Conservation (phyloP, 2,329 filamentous ascomycete genomes). For the Emmonsia crescens region DNA sequence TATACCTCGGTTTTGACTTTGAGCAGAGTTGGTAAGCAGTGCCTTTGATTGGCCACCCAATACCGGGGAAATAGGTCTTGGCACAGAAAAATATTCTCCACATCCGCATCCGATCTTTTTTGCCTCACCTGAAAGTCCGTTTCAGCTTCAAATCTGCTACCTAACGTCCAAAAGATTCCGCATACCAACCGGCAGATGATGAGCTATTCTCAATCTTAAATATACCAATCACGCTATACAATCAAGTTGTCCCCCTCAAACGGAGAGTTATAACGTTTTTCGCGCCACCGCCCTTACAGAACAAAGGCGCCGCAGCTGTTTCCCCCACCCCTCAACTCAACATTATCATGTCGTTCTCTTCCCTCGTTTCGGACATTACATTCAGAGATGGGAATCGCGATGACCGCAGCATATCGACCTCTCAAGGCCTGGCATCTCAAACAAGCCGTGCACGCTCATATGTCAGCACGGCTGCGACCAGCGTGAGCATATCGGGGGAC, state of each 20-base stretch:
- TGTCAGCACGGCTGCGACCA: constrained; percentile 39
- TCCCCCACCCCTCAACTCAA: neutral
- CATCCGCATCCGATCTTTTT: neutral
- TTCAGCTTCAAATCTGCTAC: neutral
- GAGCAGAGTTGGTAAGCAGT: neutral
- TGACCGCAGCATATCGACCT: constrained; percentile 35
- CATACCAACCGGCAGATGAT: neutral
- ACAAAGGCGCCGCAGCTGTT: neutral
- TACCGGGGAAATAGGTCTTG: neutral
- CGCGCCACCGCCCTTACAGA: neutral
- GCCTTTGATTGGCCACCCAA: neutral
- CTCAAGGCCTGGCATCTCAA: constrained; percentile 27
- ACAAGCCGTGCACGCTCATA: constrained; percentile 33
- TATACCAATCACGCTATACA: neutral
- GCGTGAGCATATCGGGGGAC: constrained; percentile 47
- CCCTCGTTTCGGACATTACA: constrained; percentile 40
- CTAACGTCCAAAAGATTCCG: neutral
- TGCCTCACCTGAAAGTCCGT: too few species aligned
- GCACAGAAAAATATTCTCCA: neutral
- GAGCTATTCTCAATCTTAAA: neutral
- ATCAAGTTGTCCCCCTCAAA: neutral
- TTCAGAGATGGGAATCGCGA: constrained; percentile 33
- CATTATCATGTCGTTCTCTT: constrained; percentile 38
- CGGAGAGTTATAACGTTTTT: neutral
- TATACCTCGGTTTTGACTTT: neutral